Conservation (phyloP, 331 rosid genomes). For the Quercus lobata region DNA sequence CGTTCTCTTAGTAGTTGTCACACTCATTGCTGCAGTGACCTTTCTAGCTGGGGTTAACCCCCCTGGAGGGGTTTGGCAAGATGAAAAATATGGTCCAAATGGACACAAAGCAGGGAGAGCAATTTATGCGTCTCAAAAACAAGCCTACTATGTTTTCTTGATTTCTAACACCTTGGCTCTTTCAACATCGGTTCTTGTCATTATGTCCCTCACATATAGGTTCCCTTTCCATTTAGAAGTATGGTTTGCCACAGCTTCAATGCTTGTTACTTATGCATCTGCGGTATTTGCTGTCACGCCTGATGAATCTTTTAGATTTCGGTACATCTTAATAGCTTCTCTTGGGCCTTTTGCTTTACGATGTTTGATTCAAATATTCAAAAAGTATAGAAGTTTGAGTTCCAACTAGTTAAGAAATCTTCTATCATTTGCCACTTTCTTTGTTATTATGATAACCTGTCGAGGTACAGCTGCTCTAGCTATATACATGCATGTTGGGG, state of each 20-base stretch:
- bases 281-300: neutral
- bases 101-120: conserved; percentile 2
- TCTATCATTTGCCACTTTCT: too few species aligned
- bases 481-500: too few species aligned
- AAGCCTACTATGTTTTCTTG: conserved; percentile 4
- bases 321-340: neutral
- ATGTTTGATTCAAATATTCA: neutral
- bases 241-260: neutral
- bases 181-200: conserved; percentile 2
- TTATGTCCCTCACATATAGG: neutral
- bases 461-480: too few species aligned
- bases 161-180: conserved; percentile 25
- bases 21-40: conserved; percentile 24
- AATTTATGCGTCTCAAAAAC: conserved; percentile 8
- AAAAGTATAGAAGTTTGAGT: neutral
- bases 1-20: conserved; percentile 13
- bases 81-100: neutral
- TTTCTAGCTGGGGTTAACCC: conserved; percentile 27
- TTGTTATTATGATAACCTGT: too few species aligned
- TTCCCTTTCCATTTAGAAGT: neutral
- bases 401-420: too few species aligned
- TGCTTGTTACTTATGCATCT: neutral
- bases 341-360: neutral
- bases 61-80: conserved; percentile 28
- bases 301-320: neutral